Evolutionary conservation across 2,329 filamentous ascomycete genomes (phyloP).

Genomic region (Cordyceps javanica): DNA sequence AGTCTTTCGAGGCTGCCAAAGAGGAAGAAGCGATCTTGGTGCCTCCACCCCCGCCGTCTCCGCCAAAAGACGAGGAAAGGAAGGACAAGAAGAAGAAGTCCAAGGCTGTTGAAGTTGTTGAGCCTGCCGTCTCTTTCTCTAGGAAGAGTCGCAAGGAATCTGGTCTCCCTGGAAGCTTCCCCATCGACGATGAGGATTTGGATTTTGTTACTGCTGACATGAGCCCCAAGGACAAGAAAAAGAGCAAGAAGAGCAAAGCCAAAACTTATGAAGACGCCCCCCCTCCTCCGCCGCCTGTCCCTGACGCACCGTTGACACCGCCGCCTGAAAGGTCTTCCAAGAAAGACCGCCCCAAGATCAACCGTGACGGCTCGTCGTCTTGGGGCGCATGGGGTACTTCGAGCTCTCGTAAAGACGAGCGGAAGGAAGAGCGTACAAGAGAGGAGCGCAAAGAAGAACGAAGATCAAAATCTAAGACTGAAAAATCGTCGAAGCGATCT

Average conservation of each 20-base stretch:
- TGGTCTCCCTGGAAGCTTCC: slow-evolving; percentile 53
- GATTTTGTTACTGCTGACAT: slow-evolving; percentile 21
- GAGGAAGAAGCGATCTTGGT: slow-evolving; percentile 32
- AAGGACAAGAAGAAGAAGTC: slow-evolving; percentile 36
- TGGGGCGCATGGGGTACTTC: slow-evolving; percentile 69
- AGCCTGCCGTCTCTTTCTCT: slow-evolving; percentile 22
- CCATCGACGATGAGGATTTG: slow-evolving; percentile 41
- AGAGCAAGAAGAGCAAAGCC: slow-evolving; percentile 36
- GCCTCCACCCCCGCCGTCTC: slow-evolving; percentile 32
- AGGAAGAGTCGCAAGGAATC: slow-evolving; percentile 26
- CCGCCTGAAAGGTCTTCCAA: slow-evolving; percentile 55
- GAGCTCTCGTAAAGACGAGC: slow-evolving; percentile 32
- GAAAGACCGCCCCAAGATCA: slow-evolving; percentile 73
- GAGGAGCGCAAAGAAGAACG: slow-evolving; percentile 40
- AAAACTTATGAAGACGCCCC: slow-evolving; percentile 27
- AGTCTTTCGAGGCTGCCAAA: slow-evolving; percentile 45
- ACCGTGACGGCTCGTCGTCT: slow-evolving; percentile 59
- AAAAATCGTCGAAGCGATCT: slow-evolving; percentile 50
- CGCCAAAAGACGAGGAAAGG: slow-evolving; percentile 23
- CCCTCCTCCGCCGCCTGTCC: slow-evolving; percentile 32
- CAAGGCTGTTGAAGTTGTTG: slow-evolving; percentile 26
- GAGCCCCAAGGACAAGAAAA: slow-evolving; percentile 30
- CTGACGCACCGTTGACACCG: slow-evolving; percentile 43
- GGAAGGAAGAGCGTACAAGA: slow-evolving; percentile 10
- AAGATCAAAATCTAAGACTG: slow-evolving; percentile 55